Conservation (phyloP, 495 filamentous ascomycete species). For the Penicillium taxi region DNA sequence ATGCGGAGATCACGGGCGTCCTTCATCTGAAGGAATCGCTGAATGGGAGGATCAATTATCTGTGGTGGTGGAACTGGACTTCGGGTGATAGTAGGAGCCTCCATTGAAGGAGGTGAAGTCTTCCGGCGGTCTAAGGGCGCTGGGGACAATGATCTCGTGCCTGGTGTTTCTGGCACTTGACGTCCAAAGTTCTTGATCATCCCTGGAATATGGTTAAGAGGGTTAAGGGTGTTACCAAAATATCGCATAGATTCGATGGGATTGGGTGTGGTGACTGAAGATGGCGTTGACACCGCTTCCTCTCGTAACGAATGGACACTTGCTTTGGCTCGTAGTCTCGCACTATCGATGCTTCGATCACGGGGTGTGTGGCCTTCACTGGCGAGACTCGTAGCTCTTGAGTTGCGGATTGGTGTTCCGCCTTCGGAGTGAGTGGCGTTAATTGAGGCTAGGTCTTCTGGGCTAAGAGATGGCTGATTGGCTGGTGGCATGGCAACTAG, state of each 20-base stretch:
- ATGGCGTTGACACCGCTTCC: conserved; percentile 16
- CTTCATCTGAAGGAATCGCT: conserved; percentile 72
- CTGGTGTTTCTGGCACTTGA: conserved; percentile 31
- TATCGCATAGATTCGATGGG: conserved; percentile 78
- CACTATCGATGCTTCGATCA: conserved; percentile 72
- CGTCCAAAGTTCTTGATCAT: conserved; percentile 76
- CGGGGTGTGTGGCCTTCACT: conserved; percentile 53
- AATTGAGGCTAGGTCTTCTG: conserved; percentile 39
- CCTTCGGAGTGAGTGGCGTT: conserved; percentile 34
- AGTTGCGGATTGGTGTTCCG: conserved; percentile 23
- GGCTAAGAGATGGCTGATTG: conserved; percentile 44
- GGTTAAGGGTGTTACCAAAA: conserved; percentile 75
- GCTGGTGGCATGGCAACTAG: conserved; percentile 63
- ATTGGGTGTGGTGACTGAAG: conserved; percentile 27
- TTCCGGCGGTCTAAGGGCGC: conserved; percentile 25
- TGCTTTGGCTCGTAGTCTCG: conserved; percentile 45
- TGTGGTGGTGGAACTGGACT: conserved; percentile 6
- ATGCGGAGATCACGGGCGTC: conserved; percentile 71
- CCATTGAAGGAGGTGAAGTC: conserved; percentile 19
- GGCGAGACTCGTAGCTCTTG: conserved; percentile 46
- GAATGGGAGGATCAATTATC: conserved; percentile 63
- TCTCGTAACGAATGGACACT: conserved; percentile 20
- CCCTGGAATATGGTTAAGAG: conserved; percentile 66
- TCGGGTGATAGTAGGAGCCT: conserved; percentile 12
- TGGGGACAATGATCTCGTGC: conserved; percentile 16